Evolutionary conservation across 1,284 basidiomycete species (phyloP).

Genomic region (Coniophora puteana): DNA sequence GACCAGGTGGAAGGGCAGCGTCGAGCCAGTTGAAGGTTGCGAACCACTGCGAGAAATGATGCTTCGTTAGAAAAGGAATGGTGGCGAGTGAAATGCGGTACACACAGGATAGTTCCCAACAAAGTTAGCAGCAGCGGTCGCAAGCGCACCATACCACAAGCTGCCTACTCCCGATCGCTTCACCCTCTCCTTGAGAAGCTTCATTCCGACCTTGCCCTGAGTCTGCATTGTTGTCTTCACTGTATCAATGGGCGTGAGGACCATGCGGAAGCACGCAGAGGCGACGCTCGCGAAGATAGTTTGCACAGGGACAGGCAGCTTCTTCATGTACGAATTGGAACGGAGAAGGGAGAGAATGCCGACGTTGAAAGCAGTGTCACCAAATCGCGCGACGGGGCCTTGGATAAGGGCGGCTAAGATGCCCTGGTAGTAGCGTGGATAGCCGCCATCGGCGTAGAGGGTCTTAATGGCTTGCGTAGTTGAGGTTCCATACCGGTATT

Average conservation of each 20-base stretch:
- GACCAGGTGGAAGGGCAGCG: slow-evolving; percentile 53
- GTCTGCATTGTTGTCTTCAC: slow-evolving; percentile 92
- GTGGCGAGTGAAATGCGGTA: slow-evolving; percentile 5
- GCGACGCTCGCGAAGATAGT: slow-evolving; percentile 68
- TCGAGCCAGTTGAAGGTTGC: slow-evolving; percentile 82
- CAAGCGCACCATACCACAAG: slow-evolving; percentile 85
- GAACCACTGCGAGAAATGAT: slow-evolving; percentile 54
- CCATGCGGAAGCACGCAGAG: slow-evolving; percentile 79
- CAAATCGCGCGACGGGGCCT: slow-evolving; percentile 77
- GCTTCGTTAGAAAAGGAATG: neutral
- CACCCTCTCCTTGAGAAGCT: slow-evolving; percentile 64
- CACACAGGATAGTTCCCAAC: slow-evolving; percentile 82
- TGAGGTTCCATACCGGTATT: slow-evolving; percentile 79
- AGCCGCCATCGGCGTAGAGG: slow-evolving; percentile 77
- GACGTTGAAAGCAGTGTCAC: slow-evolving; percentile 84
- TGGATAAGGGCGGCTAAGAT: slow-evolving; percentile 78
- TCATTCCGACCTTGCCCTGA: slow-evolving; percentile 67
- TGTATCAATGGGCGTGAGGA: slow-evolving; percentile 85
- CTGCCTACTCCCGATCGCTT: slow-evolving; percentile 71
- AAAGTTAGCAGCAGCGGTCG: slow-evolving; percentile 87
- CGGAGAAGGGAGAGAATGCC: slow-evolving; percentile 76
- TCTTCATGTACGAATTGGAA: slow-evolving; percentile 63
- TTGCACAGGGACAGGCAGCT: slow-evolving; percentile 60
- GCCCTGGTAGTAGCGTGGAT: slow-evolving; percentile 79
- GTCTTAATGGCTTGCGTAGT: slow-evolving; percentile 62